A percentile compares a stretch with the other conserved stretches of the same genome.
Conservation (phyloP, 2,329 filamentous ascomycete genomes). For the Calonectria henricotiae region DNA sequence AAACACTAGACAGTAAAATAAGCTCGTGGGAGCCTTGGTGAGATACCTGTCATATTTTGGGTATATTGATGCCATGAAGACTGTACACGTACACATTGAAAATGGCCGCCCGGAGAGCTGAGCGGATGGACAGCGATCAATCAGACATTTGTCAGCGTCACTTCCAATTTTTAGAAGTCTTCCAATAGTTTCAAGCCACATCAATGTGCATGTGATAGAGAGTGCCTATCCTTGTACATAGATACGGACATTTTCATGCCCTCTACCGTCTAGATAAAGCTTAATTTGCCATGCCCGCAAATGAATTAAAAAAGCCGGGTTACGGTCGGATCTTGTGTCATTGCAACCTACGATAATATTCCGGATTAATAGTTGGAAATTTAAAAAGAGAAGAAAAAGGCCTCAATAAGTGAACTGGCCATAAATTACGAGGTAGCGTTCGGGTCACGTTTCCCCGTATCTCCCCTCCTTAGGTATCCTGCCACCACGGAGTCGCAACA, state of each 20-base stretch:
- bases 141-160: constrained; percentile 18
- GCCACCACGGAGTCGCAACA: background rate
- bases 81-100: background rate
- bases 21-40: no score
- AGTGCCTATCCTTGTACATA: background rate
- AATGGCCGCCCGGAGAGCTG: background rate
- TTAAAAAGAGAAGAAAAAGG: no score
- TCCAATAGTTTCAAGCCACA: constrained; percentile 20
- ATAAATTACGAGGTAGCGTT: background rate
- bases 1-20: no score
- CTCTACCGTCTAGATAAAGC: no score
- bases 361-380: background rate
- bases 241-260: background rate
- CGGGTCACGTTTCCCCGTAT: background rate
- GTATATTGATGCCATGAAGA: no score
- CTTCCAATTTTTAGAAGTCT: background rate
- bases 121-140: background rate
- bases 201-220: constrained; percentile 8
- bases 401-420: background rate
- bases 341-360: background rate
- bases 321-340: no score
- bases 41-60: no score
- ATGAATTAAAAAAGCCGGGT: background rate
- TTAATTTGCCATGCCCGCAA: background rate
- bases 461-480: constrained; percentile 6